Conservation (phyloP, 78 protist species). For the Dictyostelium capitatum region DNA sequence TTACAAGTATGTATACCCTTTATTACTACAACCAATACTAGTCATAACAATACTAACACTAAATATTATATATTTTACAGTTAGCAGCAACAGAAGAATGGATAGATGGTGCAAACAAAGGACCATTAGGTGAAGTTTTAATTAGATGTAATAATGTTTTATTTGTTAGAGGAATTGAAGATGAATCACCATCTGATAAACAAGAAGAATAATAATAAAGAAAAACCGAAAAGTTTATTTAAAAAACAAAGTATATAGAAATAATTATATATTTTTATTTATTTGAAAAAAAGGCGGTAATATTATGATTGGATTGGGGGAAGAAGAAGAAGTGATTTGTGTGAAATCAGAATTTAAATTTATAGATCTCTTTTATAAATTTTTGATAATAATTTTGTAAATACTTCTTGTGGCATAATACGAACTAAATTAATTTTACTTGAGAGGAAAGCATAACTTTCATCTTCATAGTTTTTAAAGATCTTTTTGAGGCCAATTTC, state of each 20-base stretch:
- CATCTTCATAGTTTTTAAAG: constrained; percentile 55
- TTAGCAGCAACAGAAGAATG: constrained; percentile 85
- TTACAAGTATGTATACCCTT: constrained; percentile 29
- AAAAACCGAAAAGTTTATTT: background rate
- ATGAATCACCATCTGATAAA: background rate
- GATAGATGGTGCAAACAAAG: constrained; percentile 74
- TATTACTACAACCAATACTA: too few species aligned
- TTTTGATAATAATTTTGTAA: constrained; percentile 65
- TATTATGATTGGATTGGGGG: too few species aligned
- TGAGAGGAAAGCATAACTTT: background rate
- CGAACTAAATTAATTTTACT: constrained; percentile 54
- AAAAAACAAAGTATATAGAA: background rate
- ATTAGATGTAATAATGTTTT: constrained; percentile 86
- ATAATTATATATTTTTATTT: background rate
- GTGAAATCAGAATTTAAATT: too few species aligned
- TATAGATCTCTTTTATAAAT: constrained; percentile 79
- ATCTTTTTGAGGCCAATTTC: constrained; percentile 63
- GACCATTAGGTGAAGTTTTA: constrained; percentile 83
- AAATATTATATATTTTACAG: constrained; percentile 3
- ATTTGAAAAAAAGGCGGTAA: too few species aligned
- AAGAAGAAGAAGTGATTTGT: too few species aligned
- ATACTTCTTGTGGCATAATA: constrained; percentile 87
- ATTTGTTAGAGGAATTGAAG: constrained; percentile 76
- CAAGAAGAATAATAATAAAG: background rate
- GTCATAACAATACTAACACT: too few species aligned